Evolutionary conservation across 2,329 filamentous ascomycete genomes (phyloP), one percentile per base, ranked within the genome.

Genomic region (Ceratocystis cubensis): DNA sequence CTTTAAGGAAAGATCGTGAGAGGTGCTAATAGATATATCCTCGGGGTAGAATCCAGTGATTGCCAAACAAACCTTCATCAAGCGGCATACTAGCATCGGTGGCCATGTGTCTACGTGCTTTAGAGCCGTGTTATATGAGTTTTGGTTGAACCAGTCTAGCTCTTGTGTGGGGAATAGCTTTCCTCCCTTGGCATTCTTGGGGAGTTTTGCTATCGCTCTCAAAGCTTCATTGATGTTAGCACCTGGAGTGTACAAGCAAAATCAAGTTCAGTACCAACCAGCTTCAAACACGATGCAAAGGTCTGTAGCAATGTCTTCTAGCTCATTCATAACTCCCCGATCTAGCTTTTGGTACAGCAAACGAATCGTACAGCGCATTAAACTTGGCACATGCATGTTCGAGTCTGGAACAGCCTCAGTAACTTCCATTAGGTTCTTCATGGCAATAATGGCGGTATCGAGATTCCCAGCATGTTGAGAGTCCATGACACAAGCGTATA

Each of bases 71-170:
- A 77, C 76, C 3, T 73, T 74, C 61, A 87, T 75, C 28, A 96
- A 79, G 2, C 82, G 78, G 2, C 86, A 72, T 0, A 87, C 77
- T 62, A 79, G 74, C 5, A 74, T 73, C 1, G 85, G 78, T 28
- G 81, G 73, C 79, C 87, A 86, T 0, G 67, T 69, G 2, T 81
- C 77, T 1, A 80, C 78, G 70, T 86, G 79, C 68, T 85, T 84
- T 3, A 93, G 75, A 0, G 85, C 86, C 5, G 91, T 74, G 70
- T 94, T 95, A 77, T 95, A 96, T 1, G 88, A 82, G 69, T 89
- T 93, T 69, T 86, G 86, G 46, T 86, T 87, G 73, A 96, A 92
- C 91, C 91, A 96, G 70, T 92, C 82, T 2, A 95, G 78, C 71
- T 96, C 91, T 2, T 79, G 73, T 0, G 80, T 67, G 0, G 81